Conservation (phyloP, 192 early-diverging fungal species). For the Backusella parvicylindrica region DNA sequence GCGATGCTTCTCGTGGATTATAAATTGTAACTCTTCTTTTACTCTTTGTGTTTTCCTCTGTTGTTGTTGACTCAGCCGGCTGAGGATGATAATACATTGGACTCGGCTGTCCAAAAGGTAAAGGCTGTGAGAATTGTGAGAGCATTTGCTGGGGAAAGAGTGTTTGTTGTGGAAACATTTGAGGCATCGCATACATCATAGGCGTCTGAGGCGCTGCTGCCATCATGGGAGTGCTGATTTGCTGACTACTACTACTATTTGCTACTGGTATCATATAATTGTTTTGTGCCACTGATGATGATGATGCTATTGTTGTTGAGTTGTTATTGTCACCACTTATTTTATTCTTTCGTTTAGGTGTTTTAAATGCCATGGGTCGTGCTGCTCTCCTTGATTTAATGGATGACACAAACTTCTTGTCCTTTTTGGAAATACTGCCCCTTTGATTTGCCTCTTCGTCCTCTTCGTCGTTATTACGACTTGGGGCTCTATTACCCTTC, state of each 20-base stretch:
- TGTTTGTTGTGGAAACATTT: neutral
- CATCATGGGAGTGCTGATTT: neutral
- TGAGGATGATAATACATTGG: slow-evolving; percentile 2
- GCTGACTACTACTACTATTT: neutral
- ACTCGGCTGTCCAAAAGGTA: neutral
- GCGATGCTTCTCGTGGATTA: neutral
- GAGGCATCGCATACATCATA: neutral
- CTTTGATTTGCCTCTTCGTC: neutral
- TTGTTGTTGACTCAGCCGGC: neutral
- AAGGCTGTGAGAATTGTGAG: neutral
- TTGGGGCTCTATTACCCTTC: neutral
- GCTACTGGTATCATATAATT: neutral
- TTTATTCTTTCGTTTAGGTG: neutral
- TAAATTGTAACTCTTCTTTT: neutral
- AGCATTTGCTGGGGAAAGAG: neutral
- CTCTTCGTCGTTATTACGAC: neutral
- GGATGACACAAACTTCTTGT: neutral
- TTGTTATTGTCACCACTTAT: neutral
- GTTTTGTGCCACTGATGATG: neutral
- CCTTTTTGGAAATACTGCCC: neutral
- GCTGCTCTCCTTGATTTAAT: neutral
- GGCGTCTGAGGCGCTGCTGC: neutral
- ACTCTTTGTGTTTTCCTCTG: neutral
- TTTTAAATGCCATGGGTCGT: neutral
- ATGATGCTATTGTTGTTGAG: neutral